Conservation (phyloP, 2,329 filamentous ascomycete species). For the Venturia pyrina region DNA sequence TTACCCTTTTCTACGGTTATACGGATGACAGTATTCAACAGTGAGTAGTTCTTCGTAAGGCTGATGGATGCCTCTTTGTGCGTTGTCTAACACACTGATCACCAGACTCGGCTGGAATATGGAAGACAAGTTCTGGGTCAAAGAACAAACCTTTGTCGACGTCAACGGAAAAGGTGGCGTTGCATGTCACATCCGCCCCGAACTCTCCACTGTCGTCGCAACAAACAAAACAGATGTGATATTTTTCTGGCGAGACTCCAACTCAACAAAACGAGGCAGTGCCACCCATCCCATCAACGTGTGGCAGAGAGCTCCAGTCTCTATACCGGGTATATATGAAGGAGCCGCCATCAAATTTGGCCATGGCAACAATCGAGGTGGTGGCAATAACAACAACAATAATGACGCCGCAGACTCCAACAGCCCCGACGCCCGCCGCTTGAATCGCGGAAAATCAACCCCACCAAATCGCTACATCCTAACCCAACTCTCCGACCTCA, state of each 20-base stretch:
- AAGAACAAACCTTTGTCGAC: slow-evolving; percentile 1
- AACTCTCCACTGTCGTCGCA: background rate
- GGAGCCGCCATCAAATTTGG: background rate
- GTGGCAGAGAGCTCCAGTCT: slow-evolving; percentile 1
- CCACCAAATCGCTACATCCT: background rate
- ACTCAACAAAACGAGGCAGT: background rate
- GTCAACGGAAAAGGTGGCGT: slow-evolving; percentile 1
- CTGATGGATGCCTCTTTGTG: no score
- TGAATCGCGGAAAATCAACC: background rate
- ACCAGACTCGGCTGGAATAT: slow-evolving; percentile 1
- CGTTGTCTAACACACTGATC: background rate
- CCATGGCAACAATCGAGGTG: background rate
- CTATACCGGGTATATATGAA: slow-evolving; percentile 1
- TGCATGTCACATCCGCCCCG: background rate
- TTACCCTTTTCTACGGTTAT: slow-evolving; percentile 4
- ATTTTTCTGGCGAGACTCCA: slow-evolving; percentile 1
- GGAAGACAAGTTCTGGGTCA: slow-evolving; percentile 3
- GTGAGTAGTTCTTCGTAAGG: background rate
- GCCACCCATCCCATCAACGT: background rate
- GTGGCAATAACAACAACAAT: background rate
- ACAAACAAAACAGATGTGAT: background rate
- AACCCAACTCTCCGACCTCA: background rate
- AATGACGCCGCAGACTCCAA: background rate
- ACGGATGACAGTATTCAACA: slow-evolving; percentile 2
- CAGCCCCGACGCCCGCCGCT: background rate